phyloP scores from a whole-genome alignment of 192 early-diverging fungal genomes.

The Backusella luteola region DNA sequence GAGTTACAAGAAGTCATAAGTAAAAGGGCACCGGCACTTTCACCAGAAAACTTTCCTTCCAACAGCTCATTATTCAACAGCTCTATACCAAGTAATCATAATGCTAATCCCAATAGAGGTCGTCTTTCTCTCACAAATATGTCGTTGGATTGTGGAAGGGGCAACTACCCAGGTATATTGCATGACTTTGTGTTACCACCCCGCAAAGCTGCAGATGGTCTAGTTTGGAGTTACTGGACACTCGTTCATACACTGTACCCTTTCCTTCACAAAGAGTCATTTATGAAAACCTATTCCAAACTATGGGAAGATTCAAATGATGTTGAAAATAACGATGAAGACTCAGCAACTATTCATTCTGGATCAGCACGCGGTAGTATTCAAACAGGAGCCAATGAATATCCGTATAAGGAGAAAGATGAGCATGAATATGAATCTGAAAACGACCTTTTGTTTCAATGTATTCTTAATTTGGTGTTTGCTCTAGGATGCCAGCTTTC shows the following conservation, averaged over 20 bases:
- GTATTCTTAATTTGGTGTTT: conserved; percentile 20
- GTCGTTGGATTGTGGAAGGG: neutral
- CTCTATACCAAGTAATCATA: neutral
- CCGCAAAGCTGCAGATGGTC: conserved; percentile 11
- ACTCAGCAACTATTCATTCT: neutral
- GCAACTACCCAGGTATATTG: neutral
- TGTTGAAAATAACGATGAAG: neutral
- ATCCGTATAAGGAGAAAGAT: neutral
- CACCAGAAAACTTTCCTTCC: neutral
- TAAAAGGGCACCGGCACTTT: conserved; percentile 3
- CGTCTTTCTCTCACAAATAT: neutral
- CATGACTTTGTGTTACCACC: neutral
- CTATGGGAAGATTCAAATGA: conserved; percentile 14
- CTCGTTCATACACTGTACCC: conserved; percentile 19
- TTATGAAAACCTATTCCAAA: conserved; percentile 17
- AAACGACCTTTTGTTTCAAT: conserved; percentile 14
- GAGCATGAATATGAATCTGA: conserved; percentile 8
- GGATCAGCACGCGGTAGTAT: neutral
- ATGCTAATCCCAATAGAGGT: neutral
- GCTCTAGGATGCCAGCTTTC: conserved; percentile 16
- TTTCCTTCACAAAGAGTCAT: conserved; percentile 17
- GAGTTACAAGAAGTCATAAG: conserved; percentile 8
- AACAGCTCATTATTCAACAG: neutral
- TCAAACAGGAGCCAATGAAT: neutral
- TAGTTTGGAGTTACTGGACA: conserved; percentile 14